Evolutionary conservation across 805 yeast genomes (phyloP), one percentile per base, ranked within the genome.

Genomic region (Candida pini): DNA sequence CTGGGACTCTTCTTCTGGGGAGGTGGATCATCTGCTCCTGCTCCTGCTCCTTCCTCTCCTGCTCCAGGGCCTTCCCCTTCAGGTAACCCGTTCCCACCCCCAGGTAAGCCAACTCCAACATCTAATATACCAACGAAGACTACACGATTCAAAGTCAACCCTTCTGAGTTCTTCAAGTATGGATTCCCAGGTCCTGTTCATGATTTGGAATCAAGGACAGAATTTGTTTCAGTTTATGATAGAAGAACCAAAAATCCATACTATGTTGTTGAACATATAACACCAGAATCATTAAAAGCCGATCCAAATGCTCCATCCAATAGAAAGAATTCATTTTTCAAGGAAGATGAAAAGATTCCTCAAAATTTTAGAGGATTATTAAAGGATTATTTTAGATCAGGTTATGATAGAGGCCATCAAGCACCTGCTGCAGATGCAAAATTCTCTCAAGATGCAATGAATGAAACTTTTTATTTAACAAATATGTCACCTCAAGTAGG

Each of bases 401-500:
- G 98, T 1, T 92, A 86, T 60, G 98, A 92, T 58, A 67, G 97
- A 45, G 98, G 98, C 5, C 98, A 92, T 60, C 87, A 85, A 50
- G 97, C 96, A 0, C 97, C 98, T 3, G 98, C 98, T 5, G 97
- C 97, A 0, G 84, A 92, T 58, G 97, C 97, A 18, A 88, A 86
- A 55, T 92, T 77, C 62, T 76, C 78, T 21, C 98, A 92, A 60
- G 48, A 56, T 14, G 97, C 97, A 14, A 90, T 92, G 97, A 81
- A 92, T 60, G 95, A 90, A 57, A 92, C 98, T 0, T 92, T 92
- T 53, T 76, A 67, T 44, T 64, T 92, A 48, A 81, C 95, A 5
- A 92, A 92, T 60, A 90, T 92, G 71, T 76, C 94, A 6, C 98
- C 98, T 1, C 98, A 92, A 58, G 96, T 92, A 4, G 98, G 98